Evolutionary conservation across 2,329 filamentous ascomycete genomes (phyloP).

Genomic region (Sporothrix mexicana): DNA sequence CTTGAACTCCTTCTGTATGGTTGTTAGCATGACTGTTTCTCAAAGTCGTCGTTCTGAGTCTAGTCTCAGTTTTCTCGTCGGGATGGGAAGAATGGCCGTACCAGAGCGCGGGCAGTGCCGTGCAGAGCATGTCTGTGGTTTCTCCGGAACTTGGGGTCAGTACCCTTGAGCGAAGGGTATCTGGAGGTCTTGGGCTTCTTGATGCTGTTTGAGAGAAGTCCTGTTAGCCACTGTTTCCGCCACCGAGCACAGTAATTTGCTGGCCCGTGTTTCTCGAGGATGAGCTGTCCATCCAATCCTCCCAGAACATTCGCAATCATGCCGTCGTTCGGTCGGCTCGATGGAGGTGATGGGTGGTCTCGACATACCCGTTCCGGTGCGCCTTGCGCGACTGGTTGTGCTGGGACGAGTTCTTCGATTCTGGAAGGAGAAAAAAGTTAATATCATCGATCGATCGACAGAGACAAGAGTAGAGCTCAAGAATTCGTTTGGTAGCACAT

Average conservation of each 20-base stretch:
- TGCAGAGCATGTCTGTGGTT: conserved; percentile 99
- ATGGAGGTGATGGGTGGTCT: conserved; percentile 7
- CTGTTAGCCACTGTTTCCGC: conserved; percentile 21
- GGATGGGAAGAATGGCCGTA: conserved; percentile 54
- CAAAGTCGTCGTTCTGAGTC: neutral
- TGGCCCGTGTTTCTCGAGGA: neutral
- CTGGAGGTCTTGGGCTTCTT: conserved; percentile 99
- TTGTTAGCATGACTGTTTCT: conserved; percentile 40
- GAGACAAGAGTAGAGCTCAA: neutral
- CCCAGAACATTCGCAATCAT: neutral
- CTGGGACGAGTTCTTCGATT: conserved; percentile 99
- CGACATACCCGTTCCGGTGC: conserved; percentile 94
- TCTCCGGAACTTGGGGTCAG: conserved; percentile 99
- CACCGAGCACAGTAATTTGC: neutral
- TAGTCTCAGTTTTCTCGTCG: neutral
- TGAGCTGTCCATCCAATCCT: neutral
- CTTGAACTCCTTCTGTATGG: conserved; percentile 87
- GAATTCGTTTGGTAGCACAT: conserved; percentile 48
- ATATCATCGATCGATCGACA: conserved; percentile 32
- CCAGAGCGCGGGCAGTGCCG: conserved; percentile 97
- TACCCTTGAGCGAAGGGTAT: conserved; percentile 98
- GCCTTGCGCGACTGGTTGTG: conserved; percentile 98
- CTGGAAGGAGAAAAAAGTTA: conserved; percentile 55
- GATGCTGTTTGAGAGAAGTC: conserved; percentile 68
- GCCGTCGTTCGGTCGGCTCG: neutral